Base-by-base conservation (phyloP, 768 basidiomycete species). In the Lyophyllum decastes region DNA sequence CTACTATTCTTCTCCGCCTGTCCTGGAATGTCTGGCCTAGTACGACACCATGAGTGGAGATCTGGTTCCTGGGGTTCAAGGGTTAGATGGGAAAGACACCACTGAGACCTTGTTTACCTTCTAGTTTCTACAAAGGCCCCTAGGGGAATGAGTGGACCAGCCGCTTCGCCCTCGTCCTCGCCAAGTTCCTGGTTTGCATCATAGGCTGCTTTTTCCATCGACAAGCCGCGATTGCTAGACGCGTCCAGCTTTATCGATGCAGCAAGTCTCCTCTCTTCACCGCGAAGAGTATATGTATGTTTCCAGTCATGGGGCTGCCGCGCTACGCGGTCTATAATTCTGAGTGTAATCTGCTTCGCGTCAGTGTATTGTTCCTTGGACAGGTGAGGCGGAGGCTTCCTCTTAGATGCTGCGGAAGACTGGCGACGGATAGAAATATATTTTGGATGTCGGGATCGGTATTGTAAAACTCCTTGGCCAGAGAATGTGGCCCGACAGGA, bases 71-170 rank as follows among this genome's bases (percentile, higher is more conserved):
- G 48, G 19, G 52, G 12, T 43, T 46, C 16, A 17, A 27, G n/a
- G 40, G 50, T 54, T 46, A 51, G 19, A 54, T n/a, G 22, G 24
- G 60, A 51, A 40, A 45, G n/a, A 56, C 25, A 21, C 61, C n/a
- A 27, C 25, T 40, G 46, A 12, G 22, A 27, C 33, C 50, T 8
- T 11, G 61, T 74, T 52, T 59, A 81, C 84, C 77, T 80, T 62
- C 83, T 73, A 34, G 80, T 62, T 62, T 86, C 85, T 11, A 85
- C 72, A 46, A 85, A 83, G 19, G 82, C 74, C 1, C 83, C 85
- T 8, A 73, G 75, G 19, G 68, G 66, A 27, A 77, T 59, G 12
- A 65, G 63, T 30, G 60, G 64, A 16, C 22, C 34, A 14, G 50
- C 61, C 12, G 66, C 66, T 33, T 60, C 66, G 14, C 54, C 60